These are phyloP conservation scores for Ogataea salicorniae DNA, from an alignment of 805 yeast genomes.

Conservation along the genomic window DNA sequence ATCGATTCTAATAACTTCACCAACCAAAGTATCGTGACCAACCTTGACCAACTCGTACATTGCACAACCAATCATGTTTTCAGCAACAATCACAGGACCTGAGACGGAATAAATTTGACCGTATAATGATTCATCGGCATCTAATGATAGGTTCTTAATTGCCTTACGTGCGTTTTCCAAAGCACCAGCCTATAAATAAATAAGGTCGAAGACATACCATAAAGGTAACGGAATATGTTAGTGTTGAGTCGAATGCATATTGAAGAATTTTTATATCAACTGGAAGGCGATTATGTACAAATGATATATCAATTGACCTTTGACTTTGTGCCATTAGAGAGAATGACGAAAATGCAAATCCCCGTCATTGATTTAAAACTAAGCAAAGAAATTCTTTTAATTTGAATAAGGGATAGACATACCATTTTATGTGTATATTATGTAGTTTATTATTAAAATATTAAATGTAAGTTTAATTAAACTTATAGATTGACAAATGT, in stretches of 20 bases:
- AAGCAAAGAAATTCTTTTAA: too few relatives aligned
- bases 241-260: neutral
- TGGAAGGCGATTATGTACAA: neutral
- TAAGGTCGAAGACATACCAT: neutral
- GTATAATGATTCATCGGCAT: slow-evolving; percentile 69
- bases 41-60: slow-evolving; percentile 99
- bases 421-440: slow-evolving; percentile 1
- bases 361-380: too few relatives aligned
- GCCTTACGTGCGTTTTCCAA: slow-evolving; percentile 95
- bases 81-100: slow-evolving; percentile 97
- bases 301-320: too few relatives aligned
- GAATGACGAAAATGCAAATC: too few relatives aligned
- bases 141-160: slow-evolving; percentile 77
- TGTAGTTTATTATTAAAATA: too few relatives aligned
- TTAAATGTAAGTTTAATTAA: neutral
- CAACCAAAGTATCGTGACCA: slow-evolving; percentile 94
- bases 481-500: neutral
- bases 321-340: too few relatives aligned
- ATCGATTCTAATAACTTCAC: slow-evolving; percentile 96
- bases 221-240: neutral
- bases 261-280: neutral
- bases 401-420: neutral
- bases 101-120: slow-evolving; percentile 93
- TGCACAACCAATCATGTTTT: slow-evolving; percentile 99
- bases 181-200: slow-evolving; percentile 72